A percentile compares a stretch with the other conserved stretches of the same genome.
Conservation (phyloP, 2,329 filamentous ascomycete genomes). For the Apiospora phragmitis region DNA sequence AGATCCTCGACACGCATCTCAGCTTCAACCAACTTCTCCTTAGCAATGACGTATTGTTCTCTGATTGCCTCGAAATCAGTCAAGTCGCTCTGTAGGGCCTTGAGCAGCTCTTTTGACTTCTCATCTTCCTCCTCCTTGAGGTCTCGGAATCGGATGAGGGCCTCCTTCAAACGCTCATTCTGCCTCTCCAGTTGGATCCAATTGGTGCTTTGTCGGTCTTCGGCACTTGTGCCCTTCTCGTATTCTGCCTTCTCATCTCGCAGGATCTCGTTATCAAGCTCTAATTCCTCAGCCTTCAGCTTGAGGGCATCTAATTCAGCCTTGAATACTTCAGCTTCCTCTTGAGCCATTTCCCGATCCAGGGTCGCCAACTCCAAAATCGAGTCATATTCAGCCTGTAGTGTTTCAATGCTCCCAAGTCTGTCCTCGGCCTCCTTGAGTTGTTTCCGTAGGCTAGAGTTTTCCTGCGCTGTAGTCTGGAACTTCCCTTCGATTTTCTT, state of each 20-base stretch:
- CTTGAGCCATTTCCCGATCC: conserved; percentile 95
- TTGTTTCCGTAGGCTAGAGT: conserved; percentile 72
- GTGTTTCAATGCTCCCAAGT: conserved; percentile 68
- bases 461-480: conserved; percentile 80
- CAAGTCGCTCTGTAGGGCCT: conserved; percentile 70
- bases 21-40: conserved; percentile 71
- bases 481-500: conserved; percentile 90
- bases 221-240: conserved; percentile 79
- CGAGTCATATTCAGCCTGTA: conserved; percentile 82
- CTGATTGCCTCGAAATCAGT: conserved; percentile 67
- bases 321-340: conserved; percentile 80
- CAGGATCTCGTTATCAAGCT: conserved; percentile 84
- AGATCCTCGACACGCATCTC: conserved; percentile 82
- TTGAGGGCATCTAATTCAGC: conserved; percentile 78
- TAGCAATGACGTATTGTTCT: conserved; percentile 67
- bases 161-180: conserved; percentile 84
- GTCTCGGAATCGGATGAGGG: conserved; percentile 80
- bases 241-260: conserved; percentile 85
- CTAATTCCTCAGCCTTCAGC: conserved; percentile 76
- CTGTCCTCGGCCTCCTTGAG: conserved; percentile 73
- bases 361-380: conserved; percentile 83
- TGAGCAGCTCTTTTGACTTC: conserved; percentile 74
- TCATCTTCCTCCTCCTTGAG: conserved; percentile 83
- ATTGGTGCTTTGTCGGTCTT: conserved; percentile 82
- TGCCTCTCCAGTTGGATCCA: conserved; percentile 91